Evolutionary conservation across 257 asterid genomes (phyloP), one percentile per base, ranked within the genome.

Genomic region (Solanum raphanifolium): DNA sequence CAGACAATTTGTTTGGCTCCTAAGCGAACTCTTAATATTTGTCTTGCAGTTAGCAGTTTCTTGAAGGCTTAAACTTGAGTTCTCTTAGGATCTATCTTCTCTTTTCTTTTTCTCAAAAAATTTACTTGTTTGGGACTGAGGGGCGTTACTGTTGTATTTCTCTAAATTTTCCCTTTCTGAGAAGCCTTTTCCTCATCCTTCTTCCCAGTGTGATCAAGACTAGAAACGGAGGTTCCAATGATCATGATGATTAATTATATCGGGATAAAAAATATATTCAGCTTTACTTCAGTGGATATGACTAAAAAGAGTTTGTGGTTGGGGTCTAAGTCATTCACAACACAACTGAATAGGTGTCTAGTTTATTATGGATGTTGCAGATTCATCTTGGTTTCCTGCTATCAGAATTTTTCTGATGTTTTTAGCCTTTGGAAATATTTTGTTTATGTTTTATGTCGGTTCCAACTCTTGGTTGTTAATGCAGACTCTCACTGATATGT

Each of bases 401-500:
- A 29, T 48, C 39, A 20, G 25, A 46, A 46, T 18, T 32, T 46
- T 29, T 1, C 41, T 18, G 85, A 29, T 81, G 69, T 46, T 81
- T 73, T 79, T 48, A 48, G 69, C 41, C 69, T 46, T 81, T 29
- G 68, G 41, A 29, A 48, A 55, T 88, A 73, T 86, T 87, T 85
- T 20, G 62, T 58, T 83, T 68, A 41, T 82, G 13, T 4, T 31
- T 69, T 86, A 55, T 87, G 39, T 87, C 62, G n/a, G 68, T 83
- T 86, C 83, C 31, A 21, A 43, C 38, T 79, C 84, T 25, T 48
- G 39, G 43, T 15, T 82, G 43, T 48, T 20, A 20, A 29, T 87
- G 93, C 95, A 97, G 99, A 97, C 97, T 85, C 95, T 97, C 41
- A 72, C 78, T 36, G 98, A 97, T 71, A 86, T 95, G 89, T 89